Percentiles rank a stretch among this genome's conserved stretches.
phyloP scores from a whole-genome alignment of 257 asterid species.

The Scutellaria barbata region DNA sequence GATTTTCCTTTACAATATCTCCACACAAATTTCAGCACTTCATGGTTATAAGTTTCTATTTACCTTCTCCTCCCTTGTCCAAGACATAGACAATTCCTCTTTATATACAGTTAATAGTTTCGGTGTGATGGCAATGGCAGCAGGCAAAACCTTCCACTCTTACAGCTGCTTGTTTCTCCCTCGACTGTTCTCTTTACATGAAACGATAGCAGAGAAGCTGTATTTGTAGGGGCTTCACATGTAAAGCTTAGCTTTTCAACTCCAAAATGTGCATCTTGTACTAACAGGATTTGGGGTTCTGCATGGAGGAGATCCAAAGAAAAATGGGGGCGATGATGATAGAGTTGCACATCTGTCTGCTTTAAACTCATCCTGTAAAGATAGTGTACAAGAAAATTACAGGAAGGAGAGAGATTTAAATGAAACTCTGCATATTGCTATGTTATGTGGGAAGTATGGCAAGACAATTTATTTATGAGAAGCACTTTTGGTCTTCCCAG shows the following conservation, averaged over 20 bases:
- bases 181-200: constrained; percentile 32
- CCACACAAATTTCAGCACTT: constrained; percentile 6
- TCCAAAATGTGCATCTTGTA: constrained; percentile 51
- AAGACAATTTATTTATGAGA: background rate
- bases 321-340: constrained; percentile 50
- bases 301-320: constrained; percentile 54
- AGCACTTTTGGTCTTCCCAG: background rate
- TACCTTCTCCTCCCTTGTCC: constrained; percentile 1
- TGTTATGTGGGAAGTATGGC: background rate
- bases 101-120: constrained; percentile 31
- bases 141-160: constrained; percentile 56
- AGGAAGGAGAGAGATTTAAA: background rate
- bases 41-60: constrained; percentile 12
- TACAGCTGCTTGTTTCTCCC: constrained; percentile 39
- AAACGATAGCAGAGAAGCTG: constrained; percentile 27
- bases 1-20: constrained; percentile 11
- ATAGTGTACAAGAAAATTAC: constrained; percentile 1
- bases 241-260: constrained; percentile 19
- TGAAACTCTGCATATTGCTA: background rate
- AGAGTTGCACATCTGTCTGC: constrained; percentile 36
- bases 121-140: constrained; percentile 35
- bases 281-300: constrained; percentile 49
- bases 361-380: constrained; percentile 42
- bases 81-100: constrained; percentile 17
- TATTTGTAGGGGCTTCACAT: constrained; percentile 25